Conservation (phyloP, 441 rosid genomes). For the Melianthus villosus region DNA sequence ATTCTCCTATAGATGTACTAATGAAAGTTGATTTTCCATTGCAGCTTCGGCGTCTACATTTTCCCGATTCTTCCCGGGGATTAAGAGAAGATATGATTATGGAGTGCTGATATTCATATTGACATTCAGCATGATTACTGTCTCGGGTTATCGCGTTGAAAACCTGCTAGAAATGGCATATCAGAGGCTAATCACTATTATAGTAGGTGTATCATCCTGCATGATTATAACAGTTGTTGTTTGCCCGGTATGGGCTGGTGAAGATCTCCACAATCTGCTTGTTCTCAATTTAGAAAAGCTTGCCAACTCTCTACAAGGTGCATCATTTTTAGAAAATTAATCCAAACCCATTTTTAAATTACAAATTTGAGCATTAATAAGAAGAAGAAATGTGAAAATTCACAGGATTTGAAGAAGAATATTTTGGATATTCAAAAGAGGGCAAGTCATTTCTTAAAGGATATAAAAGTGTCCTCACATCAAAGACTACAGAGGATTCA, state of each 20-base stretch:
- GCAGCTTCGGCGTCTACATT: constrained; percentile 58
- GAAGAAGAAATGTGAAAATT: too few species aligned
- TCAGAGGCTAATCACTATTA: constrained; percentile 46
- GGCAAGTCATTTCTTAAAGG: constrained; percentile 27
- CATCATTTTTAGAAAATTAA: neutral
- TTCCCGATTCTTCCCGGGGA: constrained; percentile 45
- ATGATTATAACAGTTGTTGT: constrained; percentile 40
- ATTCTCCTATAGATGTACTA: too few species aligned
- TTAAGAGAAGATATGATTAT: constrained; percentile 74
- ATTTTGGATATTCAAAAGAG: constrained; percentile 21
- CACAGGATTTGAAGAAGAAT: constrained; percentile 54
- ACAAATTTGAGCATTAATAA: too few species aligned
- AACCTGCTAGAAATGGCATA: constrained; percentile 35
- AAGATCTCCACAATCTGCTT: constrained; percentile 53
- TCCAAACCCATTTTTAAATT: neutral
- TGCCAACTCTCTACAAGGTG: constrained; percentile 51
- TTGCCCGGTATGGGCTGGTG: constrained; percentile 85
- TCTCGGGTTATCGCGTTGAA: constrained; percentile 52
- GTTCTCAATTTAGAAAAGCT: constrained; percentile 49
- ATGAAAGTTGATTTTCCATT: too few species aligned
- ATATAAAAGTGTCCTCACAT: constrained; percentile 48
- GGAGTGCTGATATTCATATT: constrained; percentile 65
- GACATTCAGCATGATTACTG: constrained; percentile 56
- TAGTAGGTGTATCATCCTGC: constrained; percentile 56
- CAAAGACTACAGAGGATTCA: constrained; percentile 45